Base-by-base conservation (phyloP, 2,329 filamentous ascomycete species). In the Pezizomycotina sp. region DNA sequence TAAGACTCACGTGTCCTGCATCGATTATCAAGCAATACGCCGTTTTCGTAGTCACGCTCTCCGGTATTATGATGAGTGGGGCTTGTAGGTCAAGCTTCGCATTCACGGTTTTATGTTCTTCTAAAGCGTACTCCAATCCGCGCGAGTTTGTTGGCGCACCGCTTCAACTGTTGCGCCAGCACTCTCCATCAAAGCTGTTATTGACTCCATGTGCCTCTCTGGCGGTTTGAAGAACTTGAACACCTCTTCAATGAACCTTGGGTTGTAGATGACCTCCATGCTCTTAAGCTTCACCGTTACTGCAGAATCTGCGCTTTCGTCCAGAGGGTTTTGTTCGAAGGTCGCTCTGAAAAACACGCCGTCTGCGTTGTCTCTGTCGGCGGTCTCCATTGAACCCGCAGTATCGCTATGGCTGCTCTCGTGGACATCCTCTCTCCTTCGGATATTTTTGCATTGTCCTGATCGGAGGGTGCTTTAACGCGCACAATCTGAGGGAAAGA, bases 41-140 rank as follows among this genome's bases (percentile, higher is more conserved):
- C 43, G 71, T 75, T 51, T 75, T 65, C 14, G 74, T 70, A 1
- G 77, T 86, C 39, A 98, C 89, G 52, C 78, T 92, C 53, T 95
- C 83, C 0, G 89, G 89, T 6, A 98, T 72, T 46, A 99, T 95
- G 48, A 99, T 91, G 1, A 99, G 69, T 22, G 89, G 89, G 1
- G 89, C 89, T 54, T 93, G 84, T 8, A 98, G 70, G 56, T 98
- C 89, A 27, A 99, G 66, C 50, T 95, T 82, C 9, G 86, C 86
- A 51, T 98, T 92, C 55, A 98, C 77, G 2, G 89, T 95, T 63
- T 92, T 95, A 64, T 98, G 89, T 55, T 98, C 91, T 52, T 93
- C 79, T 3, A 99, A 63, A 0, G 89, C 91, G 58, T 93, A 98
- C 57, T 98, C 84, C 21, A 99, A 69, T 16, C 89, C 31, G 89